Evolutionary conservation across 2,329 filamentous ascomycete genomes (phyloP).

Genomic region (Mycogone perniciosa): DNA sequence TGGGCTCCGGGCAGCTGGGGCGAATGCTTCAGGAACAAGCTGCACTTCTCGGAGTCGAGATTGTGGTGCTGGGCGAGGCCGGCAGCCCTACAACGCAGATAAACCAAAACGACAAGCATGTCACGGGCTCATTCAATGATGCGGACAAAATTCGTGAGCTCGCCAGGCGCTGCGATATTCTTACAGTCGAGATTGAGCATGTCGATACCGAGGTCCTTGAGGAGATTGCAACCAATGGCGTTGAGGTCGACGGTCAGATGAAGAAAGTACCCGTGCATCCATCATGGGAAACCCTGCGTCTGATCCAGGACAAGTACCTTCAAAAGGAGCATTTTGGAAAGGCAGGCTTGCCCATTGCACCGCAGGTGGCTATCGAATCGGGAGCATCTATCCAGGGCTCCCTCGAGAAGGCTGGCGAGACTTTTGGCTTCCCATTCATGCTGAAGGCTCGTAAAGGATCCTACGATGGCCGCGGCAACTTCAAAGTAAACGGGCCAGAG

Average conservation of each 20-base stretch:
- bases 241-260: constrained; percentile 38
- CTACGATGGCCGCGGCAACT: constrained; percentile 79
- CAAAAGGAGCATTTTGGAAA: constrained; percentile 76
- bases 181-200: constrained; percentile 95
- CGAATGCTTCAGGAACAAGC: constrained; percentile 94
- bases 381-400: constrained; percentile 51
- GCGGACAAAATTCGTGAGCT: constrained; percentile 70
- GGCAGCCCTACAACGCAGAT: constrained; percentile 80
- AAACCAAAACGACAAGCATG: constrained; percentile 65
- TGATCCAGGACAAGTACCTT: constrained; percentile 88
- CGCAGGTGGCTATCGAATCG: constrained; percentile 57
- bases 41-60: constrained; percentile 62
- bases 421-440: constrained; percentile 81
- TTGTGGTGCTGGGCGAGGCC: constrained; percentile 72
- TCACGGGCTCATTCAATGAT: constrained; percentile 85
- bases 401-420: constrained; percentile 55
- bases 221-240: constrained; percentile 63
- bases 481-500: constrained; percentile 39
- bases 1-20: constrained; percentile 69
- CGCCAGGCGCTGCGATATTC: constrained; percentile 68
- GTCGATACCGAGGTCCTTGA: constrained; percentile 86
- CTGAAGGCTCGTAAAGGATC: constrained; percentile 85
- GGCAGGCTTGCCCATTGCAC: constrained; percentile 64
- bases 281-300: constrained; percentile 76
- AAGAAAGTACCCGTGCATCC: constrained; percentile 63